Base-by-base conservation (phyloP, 306 rosid species). In the Trifolium subterraneum region DNA sequence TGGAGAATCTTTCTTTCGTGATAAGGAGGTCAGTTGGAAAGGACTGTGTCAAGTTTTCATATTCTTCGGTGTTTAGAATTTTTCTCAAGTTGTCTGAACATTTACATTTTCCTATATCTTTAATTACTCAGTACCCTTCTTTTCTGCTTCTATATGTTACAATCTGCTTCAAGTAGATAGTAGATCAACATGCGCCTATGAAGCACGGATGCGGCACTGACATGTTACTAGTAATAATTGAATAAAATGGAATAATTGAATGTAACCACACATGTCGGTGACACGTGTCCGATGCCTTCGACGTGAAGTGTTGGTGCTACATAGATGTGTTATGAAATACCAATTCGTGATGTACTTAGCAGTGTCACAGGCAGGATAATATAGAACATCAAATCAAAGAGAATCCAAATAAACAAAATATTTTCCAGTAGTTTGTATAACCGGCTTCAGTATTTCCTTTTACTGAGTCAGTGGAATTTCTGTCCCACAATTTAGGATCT, bases 1-100 rank as follows among this genome's bases (percentile, higher is more conserved):
- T 60, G 99, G 99, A 68, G 99, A 94, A 81, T 71, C 74, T 38
- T 90, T 84, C 84, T 94, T 94, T 76, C 92, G 99, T 67, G 86
- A 90, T 39, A 90, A 83, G 77, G 99, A 94, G 98, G 99, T 94
- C 66, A 74, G 95, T 87, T 64, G 39, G 31, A 73, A 71, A 72
- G 35, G 68, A 31, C 79, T 12, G 42, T 62, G 51, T 74, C 41
- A 23, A 19, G 70, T 74, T 74, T 73, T 63, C 41, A 22, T 45
- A 38, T 55, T 70, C 41, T 50, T 68, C 31, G 38, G 33, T 23
- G 15, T 71, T 78, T 62, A 13, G n/a, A 29, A 48, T 44, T 68
- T 76, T 75, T 47, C 64, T 72, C 12, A 25, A 63, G 38, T 63
- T 62, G 62, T 68, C 63, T 63, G 45, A 58, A 51, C 55, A 73